Conservation (phyloP, 192 early-diverging fungal species). For the Paraglomus occultum region DNA sequence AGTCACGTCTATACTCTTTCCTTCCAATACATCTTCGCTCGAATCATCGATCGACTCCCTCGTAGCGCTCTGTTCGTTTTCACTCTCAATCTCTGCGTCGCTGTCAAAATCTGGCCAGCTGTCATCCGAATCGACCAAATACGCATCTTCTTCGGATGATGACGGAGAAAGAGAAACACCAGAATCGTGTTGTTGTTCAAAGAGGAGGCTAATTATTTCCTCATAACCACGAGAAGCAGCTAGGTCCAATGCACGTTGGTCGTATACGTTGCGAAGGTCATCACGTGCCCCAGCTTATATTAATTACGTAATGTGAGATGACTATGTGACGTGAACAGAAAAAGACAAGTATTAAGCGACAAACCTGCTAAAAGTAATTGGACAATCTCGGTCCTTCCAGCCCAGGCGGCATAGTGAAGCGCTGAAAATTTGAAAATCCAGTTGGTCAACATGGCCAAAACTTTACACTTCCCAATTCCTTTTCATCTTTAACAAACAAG, state of each 20-base stretch:
- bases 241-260: conserved; percentile 22
- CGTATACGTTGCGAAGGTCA: conserved; percentile 9
- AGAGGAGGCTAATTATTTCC: conserved; percentile 12
- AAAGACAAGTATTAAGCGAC: background rate
- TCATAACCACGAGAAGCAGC: conserved; percentile 10
- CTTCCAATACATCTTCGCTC: conserved; percentile 6
- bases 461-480: background rate
- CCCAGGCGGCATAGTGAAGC: conserved; percentile 66
- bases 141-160: conserved; percentile 18
- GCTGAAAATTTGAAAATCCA: conserved; percentile 32
- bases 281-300: conserved; percentile 19
- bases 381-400: conserved; percentile 47
- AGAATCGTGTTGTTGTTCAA: conserved; percentile 20
- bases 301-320: background rate
- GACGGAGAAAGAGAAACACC: conserved; percentile 26
- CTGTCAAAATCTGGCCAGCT: conserved; percentile 39
- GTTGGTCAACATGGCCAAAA: background rate
- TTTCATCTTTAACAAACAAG: background rate
- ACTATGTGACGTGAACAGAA: background rate
- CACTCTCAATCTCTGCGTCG: conserved; percentile 33
- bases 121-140: conserved; percentile 13
- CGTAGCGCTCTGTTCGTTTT: conserved; percentile 35
- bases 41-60: conserved; percentile 25
- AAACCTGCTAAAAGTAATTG: conserved; percentile 46
- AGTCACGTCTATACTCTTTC: conserved; percentile 7